Evolutionary conservation across 2,329 filamentous ascomycete species (phyloP), one percentile per base, ranked within the genome.

Genomic region (Blastomyces percursus): DNA sequence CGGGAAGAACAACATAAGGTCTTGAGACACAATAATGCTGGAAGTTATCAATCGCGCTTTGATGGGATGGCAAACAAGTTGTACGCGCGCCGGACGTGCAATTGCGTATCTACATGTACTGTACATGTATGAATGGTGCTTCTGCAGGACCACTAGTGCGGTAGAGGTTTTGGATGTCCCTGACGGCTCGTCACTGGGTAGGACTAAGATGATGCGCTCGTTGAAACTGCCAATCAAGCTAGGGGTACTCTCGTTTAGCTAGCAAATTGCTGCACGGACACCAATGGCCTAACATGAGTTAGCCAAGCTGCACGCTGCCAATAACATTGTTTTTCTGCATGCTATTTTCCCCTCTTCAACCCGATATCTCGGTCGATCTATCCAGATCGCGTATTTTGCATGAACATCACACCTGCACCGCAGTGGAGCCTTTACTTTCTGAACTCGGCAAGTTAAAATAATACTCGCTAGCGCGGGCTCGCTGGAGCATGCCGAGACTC

Each of bases 311-410:
- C n/a, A 16, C 7, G 51, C 24, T 3, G 48, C 38, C 14, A 44
- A 35, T 40, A 2, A 19, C 27, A 6, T 19, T 42, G 42, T 16
- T 24, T 57, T 42, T 14, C 3, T 27, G 19, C 11, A 8, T 30
- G 9, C 35, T 42, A 42, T 46, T 30, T 21, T 21, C 16, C n/a
- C 32, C 16, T n/a, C 12, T 38, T 58, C 38, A 58, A 44, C 38
- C 56, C 56, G 56, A 58, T 42, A 58, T 44, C 21, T 58, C 56
- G 56, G 56, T 58, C 56, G 56, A 58, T 58, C 56, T 30, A 58
- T 58, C 56, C 56, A 58, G 38, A 58, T 58, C 56, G 21, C 44
- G 57, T 54, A 63, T 50, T 58, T 51, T 40, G 56, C 38, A 54
- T 30, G 32, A 32, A 42, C 44, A 40, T 60, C 46, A 11, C 35